phyloP scores from a whole-genome alignment of 202 grass and related monocot species.

The Carex arenaria region DNA sequence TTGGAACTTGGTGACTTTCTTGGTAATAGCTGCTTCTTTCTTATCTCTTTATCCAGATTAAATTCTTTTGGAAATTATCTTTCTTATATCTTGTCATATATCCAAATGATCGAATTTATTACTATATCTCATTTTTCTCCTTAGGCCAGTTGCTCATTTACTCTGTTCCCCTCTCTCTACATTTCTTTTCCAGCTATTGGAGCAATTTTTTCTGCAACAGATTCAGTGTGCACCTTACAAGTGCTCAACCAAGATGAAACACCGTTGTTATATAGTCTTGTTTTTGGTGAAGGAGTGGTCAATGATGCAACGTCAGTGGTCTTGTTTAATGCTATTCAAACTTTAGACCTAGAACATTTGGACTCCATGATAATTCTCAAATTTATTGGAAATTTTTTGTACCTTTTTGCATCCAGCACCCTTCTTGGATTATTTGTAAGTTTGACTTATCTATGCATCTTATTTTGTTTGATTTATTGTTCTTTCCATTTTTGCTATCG shows the following conservation, averaged over 20 bases:
- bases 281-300: constrained; percentile 94
- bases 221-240: constrained; percentile 97
- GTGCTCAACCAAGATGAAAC: constrained; percentile 86
- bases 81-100: neutral
- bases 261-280: constrained; percentile 84
- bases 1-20: constrained; percentile 85
- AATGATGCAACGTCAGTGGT: constrained; percentile 94
- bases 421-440: constrained; percentile 86
- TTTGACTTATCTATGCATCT: constrained; percentile 19
- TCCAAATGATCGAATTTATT: neutral
- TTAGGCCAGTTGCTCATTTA: constrained; percentile 4
- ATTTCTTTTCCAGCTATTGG: constrained; percentile 64
- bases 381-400: constrained; percentile 56
- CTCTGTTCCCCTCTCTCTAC: constrained; percentile 9
- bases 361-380: constrained; percentile 41
- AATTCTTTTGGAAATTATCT: neutral
- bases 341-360: constrained; percentile 49
- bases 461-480: constrained; percentile 12
- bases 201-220: constrained; percentile 88
- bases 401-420: constrained; percentile 66
- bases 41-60: neutral
- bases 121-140: neutral
- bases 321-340: constrained; percentile 84
- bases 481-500: constrained; percentile 7
- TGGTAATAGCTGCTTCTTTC: constrained; percentile 34